Evolutionary conservation across 208 protist species (phyloP), one percentile per base, ranked within the genome.

Genomic region (Acanthamoeba royreba): DNA sequence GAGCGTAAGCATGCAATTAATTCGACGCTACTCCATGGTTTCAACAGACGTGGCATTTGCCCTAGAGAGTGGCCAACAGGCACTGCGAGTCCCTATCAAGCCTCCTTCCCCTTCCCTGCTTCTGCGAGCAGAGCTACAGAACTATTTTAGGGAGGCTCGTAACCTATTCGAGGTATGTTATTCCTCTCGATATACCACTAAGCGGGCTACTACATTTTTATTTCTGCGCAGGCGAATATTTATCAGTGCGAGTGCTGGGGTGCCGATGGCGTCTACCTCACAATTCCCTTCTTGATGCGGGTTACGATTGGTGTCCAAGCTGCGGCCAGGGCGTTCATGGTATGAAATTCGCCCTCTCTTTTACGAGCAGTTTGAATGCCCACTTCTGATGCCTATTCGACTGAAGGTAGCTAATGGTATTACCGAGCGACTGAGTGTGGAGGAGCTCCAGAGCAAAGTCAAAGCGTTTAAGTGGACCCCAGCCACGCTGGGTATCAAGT

Each of bases 201-300:
- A 15, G 61, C 22, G 61, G n/a, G 19, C 31, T 72, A n/a, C 49
- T 58, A 13, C 15, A n/a, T 58, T 58, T 58, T 22, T 22, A 58
- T 22, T 22, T n/a, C 49, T 58, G 49, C 49, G 49, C 49, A 90
- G 53, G 52, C 66, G 49, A 90, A 58, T 31, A 22, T 90, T 0
- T 90, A 66, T 9, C 83, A 90, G 38, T 58, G 52, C 40, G 83
- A 90, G 53, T 90, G 83, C 40, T 90, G 83, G 83, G 58, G 35
- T 31, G 83, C 28, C 31, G 38, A 53, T 35, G 83, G 38, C 46
- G 52, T 52, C 83, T 90, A 90, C 53, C 47, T 58, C 53, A 90
- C 83, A 17, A 35, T 90, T 11, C 83, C 83, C 33, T 90, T 89
- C 22, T 2, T 38, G 35, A 45, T 66, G 81, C 3, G 53, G 35